Percentiles rank a stretch among this genome's conserved stretches.
Conservation (phyloP, 148 eudicot genomes). For the Amaranthus palmeri region DNA sequence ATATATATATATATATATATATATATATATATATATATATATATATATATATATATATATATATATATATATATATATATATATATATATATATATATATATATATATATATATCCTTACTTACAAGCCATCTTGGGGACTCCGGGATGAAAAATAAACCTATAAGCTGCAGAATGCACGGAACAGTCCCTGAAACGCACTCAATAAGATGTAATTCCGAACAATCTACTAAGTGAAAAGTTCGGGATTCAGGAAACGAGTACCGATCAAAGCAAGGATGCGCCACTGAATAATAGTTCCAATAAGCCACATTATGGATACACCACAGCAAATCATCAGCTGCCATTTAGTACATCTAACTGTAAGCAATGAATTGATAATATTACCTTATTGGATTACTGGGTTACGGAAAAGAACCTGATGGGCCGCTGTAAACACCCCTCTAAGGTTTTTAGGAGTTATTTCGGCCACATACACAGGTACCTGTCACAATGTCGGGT, state of each 20-base stretch:
- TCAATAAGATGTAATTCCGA: background rate
- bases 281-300: slow-evolving; percentile 63
- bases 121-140: slow-evolving; percentile 81
- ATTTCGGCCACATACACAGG: slow-evolving; percentile 87
- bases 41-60: background rate
- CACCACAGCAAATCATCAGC: slow-evolving; percentile 66
- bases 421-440: slow-evolving; percentile 60
- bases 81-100: too few relatives aligned
- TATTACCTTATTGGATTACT: background rate
- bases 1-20: slow-evolving; percentile 6
- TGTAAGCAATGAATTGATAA: background rate
- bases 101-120: slow-evolving; percentile 18
- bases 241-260: background rate
- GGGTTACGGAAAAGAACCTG: slow-evolving; percentile 43
- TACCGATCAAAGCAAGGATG: slow-evolving; percentile 53
- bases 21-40: slow-evolving; percentile 6
- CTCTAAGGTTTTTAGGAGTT: slow-evolving; percentile 82
- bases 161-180: slow-evolving; percentile 50
- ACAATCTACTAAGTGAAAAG: background rate
- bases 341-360: slow-evolving; percentile 27
- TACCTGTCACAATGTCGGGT: slow-evolving; percentile 38
- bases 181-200: slow-evolving; percentile 47
- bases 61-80: too few relatives aligned
- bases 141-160: slow-evolving; percentile 70
- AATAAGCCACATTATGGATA: slow-evolving; percentile 49